Conservation (phyloP, 2,329 filamentous ascomycete species). For the Ophiostoma montium region DNA sequence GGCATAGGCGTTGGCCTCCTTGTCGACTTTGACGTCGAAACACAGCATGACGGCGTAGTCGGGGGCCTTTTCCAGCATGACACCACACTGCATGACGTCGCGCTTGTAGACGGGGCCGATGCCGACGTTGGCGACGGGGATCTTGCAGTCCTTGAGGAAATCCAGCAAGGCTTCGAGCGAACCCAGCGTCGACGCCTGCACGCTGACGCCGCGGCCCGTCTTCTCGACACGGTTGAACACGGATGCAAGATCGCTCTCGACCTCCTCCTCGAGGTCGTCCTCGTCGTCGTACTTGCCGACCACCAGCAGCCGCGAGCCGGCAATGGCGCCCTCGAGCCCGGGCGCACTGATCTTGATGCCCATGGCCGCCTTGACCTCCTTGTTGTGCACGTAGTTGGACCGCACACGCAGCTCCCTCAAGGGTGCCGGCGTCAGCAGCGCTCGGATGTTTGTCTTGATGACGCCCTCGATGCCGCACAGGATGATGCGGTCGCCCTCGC, state of each 20-base stretch:
- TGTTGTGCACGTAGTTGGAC: slow-evolving; percentile 95
- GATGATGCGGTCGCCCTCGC: slow-evolving; percentile 88
- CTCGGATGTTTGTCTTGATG: slow-evolving; percentile 89
- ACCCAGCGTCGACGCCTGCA: slow-evolving; percentile 93
- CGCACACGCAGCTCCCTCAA: slow-evolving; percentile 92
- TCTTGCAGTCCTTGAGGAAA: slow-evolving; percentile 91
- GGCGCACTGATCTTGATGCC: slow-evolving; percentile 98
- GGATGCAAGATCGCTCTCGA: slow-evolving; percentile 85
- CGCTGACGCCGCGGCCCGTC: slow-evolving; percentile 84
- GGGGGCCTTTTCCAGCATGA: slow-evolving; percentile 90
- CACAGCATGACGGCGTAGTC: slow-evolving; percentile 99
- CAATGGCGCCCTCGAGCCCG: slow-evolving; percentile 88
- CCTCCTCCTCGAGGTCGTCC: slow-evolving; percentile 90
- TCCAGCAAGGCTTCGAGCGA: slow-evolving; percentile 92
- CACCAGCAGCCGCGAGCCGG: slow-evolving; percentile 85
- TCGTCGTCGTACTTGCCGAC: slow-evolving; percentile 93
- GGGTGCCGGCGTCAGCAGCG: slow-evolving; percentile 80
- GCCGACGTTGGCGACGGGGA: slow-evolving; percentile 91
- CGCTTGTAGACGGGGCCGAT: slow-evolving; percentile 97
- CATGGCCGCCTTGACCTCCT: slow-evolving; percentile 94
- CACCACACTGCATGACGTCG: slow-evolving; percentile 87
- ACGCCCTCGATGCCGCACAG: slow-evolving; percentile 93
- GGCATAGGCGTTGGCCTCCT: slow-evolving; percentile 81
- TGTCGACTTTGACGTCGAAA: slow-evolving; percentile 99
- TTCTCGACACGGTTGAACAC: slow-evolving; percentile 86